Evolutionary conservation across 2,329 filamentous ascomycete genomes (phyloP), one percentile per base, ranked within the genome.

Genomic region (Diplodia sapinea): DNA sequence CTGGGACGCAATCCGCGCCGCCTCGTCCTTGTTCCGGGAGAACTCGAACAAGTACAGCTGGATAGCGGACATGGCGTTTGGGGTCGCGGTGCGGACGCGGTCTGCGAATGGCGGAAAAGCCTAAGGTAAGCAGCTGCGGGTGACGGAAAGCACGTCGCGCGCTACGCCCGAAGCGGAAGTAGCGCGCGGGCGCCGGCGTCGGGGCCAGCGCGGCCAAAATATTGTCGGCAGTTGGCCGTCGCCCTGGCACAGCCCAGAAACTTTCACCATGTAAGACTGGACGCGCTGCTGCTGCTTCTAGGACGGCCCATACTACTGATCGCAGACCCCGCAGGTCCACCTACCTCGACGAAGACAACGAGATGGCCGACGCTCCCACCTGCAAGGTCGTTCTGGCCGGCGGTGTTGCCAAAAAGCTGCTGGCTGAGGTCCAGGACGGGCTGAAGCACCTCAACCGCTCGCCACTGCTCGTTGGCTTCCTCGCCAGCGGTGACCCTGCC

Each of bases 371-470:
- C 55, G 78, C 79, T 68, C 74, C 78, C 69, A 75, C 91, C 75
- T 98, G 95, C 88, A 97, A 97, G 86, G 93, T 97, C 79, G 87
- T 98, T 74, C 87, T 96, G 73, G 92, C 94, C 68, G 91, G 91
- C 73, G 91, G 89, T 73, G 93, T 99, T 75, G 93, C 94, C 72
- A 95, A 93, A 82, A 85, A 85, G 66, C 85, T 97, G 63, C 85
- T 96, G 65, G 82, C 83, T 31, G 94, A 97, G 82, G 92, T 96
- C 69, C 85, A 88, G 72, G 87, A 91, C 68, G 91, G 90, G 7
- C 83, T 97, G 69, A 86, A 87, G 74, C 89, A 88, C 71, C 83
- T 96, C 57, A 85, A 89, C 74, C 88, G 86, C 71, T 83, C 89
- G 77, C 94, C 95, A 40, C 89, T 91, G 70, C 86, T 99, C 65